A percentile compares a stretch with the other conserved stretches of the same genome.
Evolutionary conservation across 2,329 filamentous ascomycete species (phyloP).

Genomic region (Hypoxylon sp.): DNA sequence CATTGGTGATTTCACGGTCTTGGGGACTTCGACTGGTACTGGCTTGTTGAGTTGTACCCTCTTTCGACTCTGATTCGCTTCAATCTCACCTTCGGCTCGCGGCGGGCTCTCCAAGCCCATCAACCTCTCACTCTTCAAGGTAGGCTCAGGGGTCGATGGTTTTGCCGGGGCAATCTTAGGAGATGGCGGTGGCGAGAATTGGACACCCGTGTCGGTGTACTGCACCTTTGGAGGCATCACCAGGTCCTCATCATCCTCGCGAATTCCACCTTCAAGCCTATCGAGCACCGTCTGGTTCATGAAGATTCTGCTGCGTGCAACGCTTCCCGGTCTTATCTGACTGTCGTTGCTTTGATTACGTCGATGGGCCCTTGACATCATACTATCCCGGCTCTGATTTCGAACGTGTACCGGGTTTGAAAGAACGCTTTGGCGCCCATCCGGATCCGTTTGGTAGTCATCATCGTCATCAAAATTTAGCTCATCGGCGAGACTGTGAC

Average conservation of each 20-base stretch:
- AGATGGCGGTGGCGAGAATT: conserved; percentile 87
- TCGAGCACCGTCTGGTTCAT: conserved; percentile 70
- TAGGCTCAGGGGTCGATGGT: conserved; percentile 61
- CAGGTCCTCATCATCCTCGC: conserved; percentile 65
- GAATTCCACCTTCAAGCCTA: conserved; percentile 66
- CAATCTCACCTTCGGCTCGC: conserved; percentile 71
- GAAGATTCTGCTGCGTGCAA: conserved; percentile 66
- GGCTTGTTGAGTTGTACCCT: conserved; percentile 71
- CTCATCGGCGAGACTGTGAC: conserved; percentile 89
- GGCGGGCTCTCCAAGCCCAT: conserved; percentile 62
- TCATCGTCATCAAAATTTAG: conserved; percentile 89
- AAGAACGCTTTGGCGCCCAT: conserved; percentile 74
- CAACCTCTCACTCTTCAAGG: conserved; percentile 57
- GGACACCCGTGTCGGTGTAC: conserved; percentile 83
- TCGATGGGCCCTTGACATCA: conserved; percentile 63
- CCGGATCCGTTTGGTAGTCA: conserved; percentile 77
- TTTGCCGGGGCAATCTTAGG: conserved; percentile 66
- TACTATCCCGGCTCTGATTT: conserved; percentile 71
- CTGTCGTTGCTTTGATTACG: conserved; percentile 73
- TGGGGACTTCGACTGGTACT: conserved; percentile 63
- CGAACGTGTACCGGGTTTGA: conserved; percentile 67
- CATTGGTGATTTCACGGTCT: conserved; percentile 63
- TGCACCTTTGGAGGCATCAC: conserved; percentile 58
- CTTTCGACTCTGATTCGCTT: conserved; percentile 82
- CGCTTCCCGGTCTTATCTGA: conserved; percentile 68